phyloP scores from a whole-genome alignment of 1,139 yeast species.

The Kodamaea fungicola region DNA sequence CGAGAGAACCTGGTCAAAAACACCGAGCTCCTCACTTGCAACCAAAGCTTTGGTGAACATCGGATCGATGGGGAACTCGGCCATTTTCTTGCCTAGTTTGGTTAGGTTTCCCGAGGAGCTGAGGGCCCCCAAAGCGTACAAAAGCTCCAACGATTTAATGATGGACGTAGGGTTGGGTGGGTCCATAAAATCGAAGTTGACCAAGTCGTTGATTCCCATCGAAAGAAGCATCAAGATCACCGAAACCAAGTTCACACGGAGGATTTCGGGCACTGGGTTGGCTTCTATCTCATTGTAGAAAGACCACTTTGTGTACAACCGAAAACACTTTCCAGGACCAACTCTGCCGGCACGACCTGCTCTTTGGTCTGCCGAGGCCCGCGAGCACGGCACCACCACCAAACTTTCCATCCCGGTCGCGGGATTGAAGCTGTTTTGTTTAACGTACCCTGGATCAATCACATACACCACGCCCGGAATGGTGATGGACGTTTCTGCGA shows the following conservation, averaged over 20 bases:
- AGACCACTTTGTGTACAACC: constrained; percentile 86
- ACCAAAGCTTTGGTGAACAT: constrained; percentile 77
- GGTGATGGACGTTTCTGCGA: constrained; percentile 95
- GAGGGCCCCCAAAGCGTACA: constrained; percentile 85
- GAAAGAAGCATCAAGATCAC: constrained; percentile 73
- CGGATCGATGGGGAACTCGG: constrained; percentile 91
- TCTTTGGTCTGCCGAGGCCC: constrained; percentile 93
- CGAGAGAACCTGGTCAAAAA: constrained; percentile 63
- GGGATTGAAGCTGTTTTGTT: constrained; percentile 80
- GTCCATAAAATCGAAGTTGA: constrained; percentile 87
- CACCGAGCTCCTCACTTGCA: constrained; percentile 56
- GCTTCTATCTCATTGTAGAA: constrained; percentile 72
- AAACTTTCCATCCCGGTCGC: constrained; percentile 87
- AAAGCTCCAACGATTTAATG: constrained; percentile 70
- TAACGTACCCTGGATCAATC: constrained; percentile 90
- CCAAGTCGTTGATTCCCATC: constrained; percentile 75
- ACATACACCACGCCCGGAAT: constrained; percentile 89
- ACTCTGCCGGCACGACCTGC: constrained; percentile 98
- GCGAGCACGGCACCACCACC: constrained; percentile 80
- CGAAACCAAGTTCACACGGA: constrained; percentile 74
- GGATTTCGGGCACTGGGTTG: constrained; percentile 85
- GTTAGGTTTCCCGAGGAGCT: constrained; percentile 80
- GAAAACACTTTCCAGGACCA: constrained; percentile 92
- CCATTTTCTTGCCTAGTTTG: constrained; percentile 76
- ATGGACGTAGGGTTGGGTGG: constrained; percentile 72